Percentiles rank a stretch among this genome's conserved stretches.
Conservation (phyloP, 345 rosid genomes). For the Xanthoceras sorbifolium region DNA sequence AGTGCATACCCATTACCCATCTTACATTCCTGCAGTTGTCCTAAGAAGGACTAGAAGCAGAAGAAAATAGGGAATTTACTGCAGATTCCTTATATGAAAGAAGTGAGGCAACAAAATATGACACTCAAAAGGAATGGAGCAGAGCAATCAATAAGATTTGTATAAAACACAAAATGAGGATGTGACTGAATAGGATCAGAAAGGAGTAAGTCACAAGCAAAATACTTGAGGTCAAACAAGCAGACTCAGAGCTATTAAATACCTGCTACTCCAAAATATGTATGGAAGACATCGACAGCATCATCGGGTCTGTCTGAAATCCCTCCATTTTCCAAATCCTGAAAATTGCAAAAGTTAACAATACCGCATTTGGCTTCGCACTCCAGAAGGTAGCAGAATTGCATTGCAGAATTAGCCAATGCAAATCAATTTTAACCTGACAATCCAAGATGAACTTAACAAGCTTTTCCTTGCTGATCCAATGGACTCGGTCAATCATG, state of each 20-base stretch:
- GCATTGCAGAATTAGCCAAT: no score
- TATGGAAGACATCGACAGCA: slow-evolving; percentile 86
- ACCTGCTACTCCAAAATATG: slow-evolving; percentile 94
- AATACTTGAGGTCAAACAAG: background rate
- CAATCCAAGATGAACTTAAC: slow-evolving; percentile 69
- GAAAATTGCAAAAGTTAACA: no score
- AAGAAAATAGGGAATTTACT: background rate
- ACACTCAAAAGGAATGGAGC: background rate
- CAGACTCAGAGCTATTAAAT: background rate
- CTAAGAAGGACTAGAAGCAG: background rate
- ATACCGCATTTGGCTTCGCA: no score
- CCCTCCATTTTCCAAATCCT: slow-evolving; percentile 56
- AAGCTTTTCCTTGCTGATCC: slow-evolving; percentile 83
- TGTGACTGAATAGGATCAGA: background rate
- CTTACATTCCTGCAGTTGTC: no score
- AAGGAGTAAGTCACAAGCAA: background rate
- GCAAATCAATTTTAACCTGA: slow-evolving; percentile 47
- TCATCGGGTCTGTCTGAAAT: slow-evolving; percentile 90
- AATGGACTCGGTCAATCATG: slow-evolving; percentile 83
- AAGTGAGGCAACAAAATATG: background rate
- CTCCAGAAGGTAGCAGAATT: no score
- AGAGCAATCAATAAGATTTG: background rate
- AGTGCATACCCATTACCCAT: no score
- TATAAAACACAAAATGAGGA: background rate
- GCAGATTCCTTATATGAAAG: background rate